A percentile compares a stretch with the other conserved stretches of the same genome.
Evolutionary conservation across 768 basidiomycete genomes (phyloP).

Genomic region (Mycena metata): DNA sequence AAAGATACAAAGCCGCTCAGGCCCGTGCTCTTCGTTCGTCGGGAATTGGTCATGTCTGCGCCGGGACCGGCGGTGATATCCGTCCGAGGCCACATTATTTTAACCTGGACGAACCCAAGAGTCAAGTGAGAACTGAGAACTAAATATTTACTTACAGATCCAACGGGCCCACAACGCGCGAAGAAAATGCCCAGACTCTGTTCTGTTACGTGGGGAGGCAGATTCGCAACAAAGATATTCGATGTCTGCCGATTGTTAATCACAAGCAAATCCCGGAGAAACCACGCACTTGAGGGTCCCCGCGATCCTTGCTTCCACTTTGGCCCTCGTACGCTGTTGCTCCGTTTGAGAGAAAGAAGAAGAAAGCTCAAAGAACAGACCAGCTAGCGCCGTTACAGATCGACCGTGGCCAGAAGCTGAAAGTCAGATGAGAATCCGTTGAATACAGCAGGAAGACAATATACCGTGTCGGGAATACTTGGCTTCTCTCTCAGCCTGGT

Average conservation of each 20-base stretch:
- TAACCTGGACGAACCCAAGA: conserved; percentile 69
- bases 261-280: neutral
- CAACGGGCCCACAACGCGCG: conserved; percentile 92
- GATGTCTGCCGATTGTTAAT: conserved; percentile 72
- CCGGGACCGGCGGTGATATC: conserved; percentile 78
- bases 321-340: conserved; percentile 86
- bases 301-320: conserved; percentile 90
- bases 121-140: neutral
- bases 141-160: conserved; percentile 69
- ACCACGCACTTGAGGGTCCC: conserved; percentile 82
- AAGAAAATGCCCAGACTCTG: conserved; percentile 90
- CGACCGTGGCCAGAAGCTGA: conserved; percentile 71
- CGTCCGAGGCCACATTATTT: conserved; percentile 99
- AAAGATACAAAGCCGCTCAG: conserved; percentile 97
- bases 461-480: conserved; percentile 80
- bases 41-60: conserved; percentile 79
- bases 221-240: conserved; percentile 95
- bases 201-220: conserved; percentile 90
- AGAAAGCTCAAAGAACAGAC: conserved; percentile 54
- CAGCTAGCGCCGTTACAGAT: conserved; percentile 93
- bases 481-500: conserved; percentile 92
- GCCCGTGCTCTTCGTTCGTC: conserved; percentile 79
- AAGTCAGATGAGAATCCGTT: conserved; percentile 19
- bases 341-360: neutral
- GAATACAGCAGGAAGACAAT: conserved; percentile 27